These are phyloP conservation scores for Salix exigua DNA, from an alignment of 345 rosid species.

Conservation along the genomic window DNA sequence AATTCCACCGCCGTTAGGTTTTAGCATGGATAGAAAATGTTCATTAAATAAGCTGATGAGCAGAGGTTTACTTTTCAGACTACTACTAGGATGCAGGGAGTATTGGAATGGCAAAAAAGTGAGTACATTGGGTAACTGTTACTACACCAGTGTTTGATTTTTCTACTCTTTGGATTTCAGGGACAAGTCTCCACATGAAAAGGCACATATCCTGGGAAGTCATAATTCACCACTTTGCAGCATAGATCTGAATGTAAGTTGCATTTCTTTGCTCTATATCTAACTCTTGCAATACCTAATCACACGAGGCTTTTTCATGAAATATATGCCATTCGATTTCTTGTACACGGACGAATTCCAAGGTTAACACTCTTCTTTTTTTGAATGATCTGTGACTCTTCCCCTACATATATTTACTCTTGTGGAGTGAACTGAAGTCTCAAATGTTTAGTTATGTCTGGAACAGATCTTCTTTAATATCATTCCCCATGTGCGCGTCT, in stretches of 20 bases:
- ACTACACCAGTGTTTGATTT: conserved; percentile 6
- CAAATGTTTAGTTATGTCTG: neutral
- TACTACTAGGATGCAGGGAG: neutral
- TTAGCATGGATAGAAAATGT: neutral
- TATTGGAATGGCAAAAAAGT: neutral
- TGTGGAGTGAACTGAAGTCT: neutral
- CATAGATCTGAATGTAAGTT: conserved; percentile 69
- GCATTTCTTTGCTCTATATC: neutral
- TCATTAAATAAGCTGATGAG: conserved; percentile 8
- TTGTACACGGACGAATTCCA: neutral
- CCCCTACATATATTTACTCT: neutral
- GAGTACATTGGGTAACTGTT: neutral
- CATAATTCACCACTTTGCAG: conserved; percentile 63
- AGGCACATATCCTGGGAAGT: conserved; percentile 49
- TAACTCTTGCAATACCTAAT: neutral
- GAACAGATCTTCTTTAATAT: neutral
- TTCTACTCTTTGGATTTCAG: conserved; percentile 45
- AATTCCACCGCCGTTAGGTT: neutral
- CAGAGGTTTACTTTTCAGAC: neutral
- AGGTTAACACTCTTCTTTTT: neutral
- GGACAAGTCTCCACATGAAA: conserved; percentile 63
- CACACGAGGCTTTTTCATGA: neutral
- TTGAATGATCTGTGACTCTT: neutral
- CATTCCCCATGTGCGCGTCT: neutral
- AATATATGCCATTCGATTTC: neutral